Evolutionary conservation across 2,329 filamentous ascomycete species (phyloP), one percentile per base, ranked within the genome.

Genomic region (Monilinia vaccinii-corymbosi): DNA sequence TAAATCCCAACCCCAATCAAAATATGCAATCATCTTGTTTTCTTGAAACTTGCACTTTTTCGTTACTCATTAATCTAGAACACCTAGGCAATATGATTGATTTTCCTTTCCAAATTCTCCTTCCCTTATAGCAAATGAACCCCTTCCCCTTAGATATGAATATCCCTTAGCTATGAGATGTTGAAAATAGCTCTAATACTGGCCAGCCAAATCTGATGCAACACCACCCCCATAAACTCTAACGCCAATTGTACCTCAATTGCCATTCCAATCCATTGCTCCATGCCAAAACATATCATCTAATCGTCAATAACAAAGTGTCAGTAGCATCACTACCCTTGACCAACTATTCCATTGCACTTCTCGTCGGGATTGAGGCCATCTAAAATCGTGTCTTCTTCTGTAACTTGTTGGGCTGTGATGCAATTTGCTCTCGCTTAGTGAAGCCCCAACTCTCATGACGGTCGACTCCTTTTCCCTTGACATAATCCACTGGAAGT

Each of bases 381-480:
- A 38, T 21, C 1, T 49, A 55, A 55, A 60, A 55, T 32, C 57
- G 45, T 9, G 47, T 38, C 23, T 60, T 60, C 38, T 60, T 60
- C 18, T 60, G 57, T 44, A 60, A 28, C 36, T 55, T 60, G 21
- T 60, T 55, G 31, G 40, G 21, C 2, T 60, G 57, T 34, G 14
- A 32, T 31, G 32, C 8, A 66, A 70, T 66, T 9, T 68, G 65
- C 18, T 61, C 62, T 7, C 61, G 46, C 3, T 65, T 62, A 28
- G 67, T 62, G 16, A 40, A 49, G 32, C 38, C 61, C 63, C 40
- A 61, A n/a, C 60, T 56, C 18, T 60, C 63, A 11, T 45, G 51
- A 32, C 56, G 47, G 6, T 61, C 58, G 10, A 53, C 45, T 6
- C 61, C 60, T 44, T 61, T 64, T n/a, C 61, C 58, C 38, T 63